Conservation (phyloP, 2,329 filamentous ascomycete species). For the Ascosphaera apis region DNA sequence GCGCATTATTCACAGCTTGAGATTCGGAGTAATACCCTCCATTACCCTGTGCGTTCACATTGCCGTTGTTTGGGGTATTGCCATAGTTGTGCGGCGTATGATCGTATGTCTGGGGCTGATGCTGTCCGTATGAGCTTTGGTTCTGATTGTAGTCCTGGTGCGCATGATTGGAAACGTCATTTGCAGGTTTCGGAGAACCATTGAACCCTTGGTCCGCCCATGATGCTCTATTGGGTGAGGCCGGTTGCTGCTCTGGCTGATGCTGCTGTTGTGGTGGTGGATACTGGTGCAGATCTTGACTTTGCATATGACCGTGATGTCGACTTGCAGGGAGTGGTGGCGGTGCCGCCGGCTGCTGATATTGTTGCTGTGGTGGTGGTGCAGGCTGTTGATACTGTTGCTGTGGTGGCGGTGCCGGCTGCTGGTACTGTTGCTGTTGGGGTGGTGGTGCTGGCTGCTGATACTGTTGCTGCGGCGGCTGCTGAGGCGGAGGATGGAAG, state of each 20-base stretch:
- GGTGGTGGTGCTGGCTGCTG: no score
- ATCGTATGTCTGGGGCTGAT: background rate
- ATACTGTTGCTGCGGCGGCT: background rate
- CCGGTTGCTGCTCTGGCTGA: background rate
- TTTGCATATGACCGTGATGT: background rate
- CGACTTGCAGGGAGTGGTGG: no score
- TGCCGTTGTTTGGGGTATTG: background rate
- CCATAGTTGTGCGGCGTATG: background rate
- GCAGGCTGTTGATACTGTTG: background rate
- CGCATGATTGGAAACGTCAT: background rate
- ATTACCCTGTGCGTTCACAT: background rate
- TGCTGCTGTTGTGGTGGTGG: background rate
- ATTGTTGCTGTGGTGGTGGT: background rate
- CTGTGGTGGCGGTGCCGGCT: background rate
- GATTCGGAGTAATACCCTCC: background rate
- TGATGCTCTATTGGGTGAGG: background rate
- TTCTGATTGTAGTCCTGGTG: background rate
- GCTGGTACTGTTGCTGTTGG: background rate
- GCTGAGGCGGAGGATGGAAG: no score
- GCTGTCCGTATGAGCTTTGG: background rate
- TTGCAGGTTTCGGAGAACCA: background rate
- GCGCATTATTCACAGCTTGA: background rate
- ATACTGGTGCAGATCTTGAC: background rate
- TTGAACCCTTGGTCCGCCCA: background rate
- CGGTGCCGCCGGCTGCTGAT: no score